phyloP scores from a whole-genome alignment of 2,329 filamentous ascomycete genomes.

The Aspergillus caelatus region DNA sequence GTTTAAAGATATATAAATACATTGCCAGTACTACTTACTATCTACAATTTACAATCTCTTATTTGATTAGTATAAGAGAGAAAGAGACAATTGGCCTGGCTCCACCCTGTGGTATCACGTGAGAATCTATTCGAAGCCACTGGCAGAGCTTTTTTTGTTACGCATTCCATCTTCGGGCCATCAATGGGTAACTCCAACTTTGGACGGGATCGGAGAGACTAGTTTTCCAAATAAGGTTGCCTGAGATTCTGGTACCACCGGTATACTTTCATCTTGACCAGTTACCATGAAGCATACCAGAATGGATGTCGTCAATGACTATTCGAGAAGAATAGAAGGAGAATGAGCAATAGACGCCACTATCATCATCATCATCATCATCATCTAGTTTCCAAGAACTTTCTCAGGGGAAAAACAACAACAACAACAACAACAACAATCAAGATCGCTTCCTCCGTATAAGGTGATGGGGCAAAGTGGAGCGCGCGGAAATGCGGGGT shows the following conservation, averaged over 20 bases:
- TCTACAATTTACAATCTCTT: not conserved
- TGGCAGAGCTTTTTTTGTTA: not conserved
- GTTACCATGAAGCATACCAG: not conserved
- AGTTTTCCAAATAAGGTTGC: not conserved
- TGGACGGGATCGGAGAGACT: not conserved
- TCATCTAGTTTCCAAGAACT: not conserved
- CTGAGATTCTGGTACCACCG: not conserved
- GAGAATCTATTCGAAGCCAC: not conserved
- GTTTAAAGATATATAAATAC: no score
- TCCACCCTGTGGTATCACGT: not conserved
- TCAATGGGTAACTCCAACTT: not conserved
- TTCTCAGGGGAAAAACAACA: conserved; percentile 5
- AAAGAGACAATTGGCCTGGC: not conserved
- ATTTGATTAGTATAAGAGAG: not conserved
- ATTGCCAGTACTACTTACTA: no score
- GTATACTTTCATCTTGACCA: not conserved
- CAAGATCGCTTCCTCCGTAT: not conserved
- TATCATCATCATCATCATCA: not conserved
- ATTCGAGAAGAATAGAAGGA: not conserved
- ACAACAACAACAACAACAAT: not conserved
- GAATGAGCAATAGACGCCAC: not conserved
- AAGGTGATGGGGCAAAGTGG: conserved; percentile 20
- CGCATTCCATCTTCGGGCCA: not conserved
- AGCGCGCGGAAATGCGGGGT: conserved; percentile 39
- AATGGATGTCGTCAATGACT: not conserved